Evolutionary conservation across 192 early-diverging fungal species (phyloP), one percentile per base, ranked within the genome.

Genomic region (Coemansia sp.): DNA sequence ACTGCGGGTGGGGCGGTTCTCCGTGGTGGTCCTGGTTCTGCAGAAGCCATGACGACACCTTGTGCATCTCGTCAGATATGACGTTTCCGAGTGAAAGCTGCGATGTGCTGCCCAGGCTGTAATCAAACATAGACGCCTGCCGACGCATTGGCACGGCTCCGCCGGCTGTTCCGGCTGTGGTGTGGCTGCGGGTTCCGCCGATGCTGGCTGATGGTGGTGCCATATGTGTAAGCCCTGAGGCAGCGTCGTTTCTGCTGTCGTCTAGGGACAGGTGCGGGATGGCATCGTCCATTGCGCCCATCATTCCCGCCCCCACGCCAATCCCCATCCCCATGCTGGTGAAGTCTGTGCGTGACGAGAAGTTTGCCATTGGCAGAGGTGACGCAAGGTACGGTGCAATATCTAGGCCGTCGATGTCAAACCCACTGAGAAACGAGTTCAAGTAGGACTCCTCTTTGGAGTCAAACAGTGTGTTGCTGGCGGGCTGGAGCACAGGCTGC

Each of bases 231-330:
- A 72, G 43, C 0, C 66, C 63, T 25, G 59, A 60, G 7, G 67
- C 55, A 3, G 69, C 37, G 21, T 69, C 73, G 46, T 69, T 39
- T 16, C 64, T 16, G 29, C 25, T 20, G 6, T 71, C 75, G 49
- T 74, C 79, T 13, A 82, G 64, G 15, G 79, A 77, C n/a, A 82
- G 33, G 59, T 77, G 75, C 8, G 79, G 79, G 8, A 82, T 74
- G n/a, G 58, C 46, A 23, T 82, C 79, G 65, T 82, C 79, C 71
- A 82, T 76, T 13, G 70, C 63, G 40, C 74, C 63, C 64, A 82
- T 72, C 67, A 82, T 71, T 15, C 79, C 75, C 20, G 79, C 79
- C 26, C 79, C 79, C 12, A 82, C 37, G 0, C 79, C 79, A 73
- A 81, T 81, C 48, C 78, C 72, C 65, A 73, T 66, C 35, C 74